Evolutionary conservation across 768 basidiomycete species (phyloP), one percentile per base, ranked within the genome.

Genomic region (Strobilomyces dryophilus): DNA sequence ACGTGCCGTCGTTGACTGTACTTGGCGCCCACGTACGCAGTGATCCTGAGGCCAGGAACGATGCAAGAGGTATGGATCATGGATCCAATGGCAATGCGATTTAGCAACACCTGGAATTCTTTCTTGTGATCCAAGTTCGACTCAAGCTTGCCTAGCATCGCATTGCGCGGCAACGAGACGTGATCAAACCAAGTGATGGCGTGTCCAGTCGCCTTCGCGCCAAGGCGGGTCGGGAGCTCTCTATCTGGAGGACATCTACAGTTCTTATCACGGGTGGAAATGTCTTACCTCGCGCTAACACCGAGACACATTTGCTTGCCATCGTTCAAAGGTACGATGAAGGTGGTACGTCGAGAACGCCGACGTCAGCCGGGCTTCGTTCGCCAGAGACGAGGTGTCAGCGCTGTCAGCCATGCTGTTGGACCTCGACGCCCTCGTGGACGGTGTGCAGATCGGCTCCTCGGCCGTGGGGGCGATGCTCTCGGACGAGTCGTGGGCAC

Each of bases 341-440:
- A 47, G 24, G 35, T 46, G 45, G 45, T 46, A 46, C 45, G 24
- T 46, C 12, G 45, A 46, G 45, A 46, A 46, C 18, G 14, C 45
- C n/a, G 15, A 17, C 8, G 15, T 34, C 7, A 46, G 32, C 45
- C 45, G 45, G 20, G 8, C 15, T 32, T 32, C 45, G 14, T 46
- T 46, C 10, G 45, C 45, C n/a, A 46, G 20, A 24, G 45, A 46
- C n/a, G 45, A 46, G 21, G 45, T 46, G 10, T 32, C 45, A 5
- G 45, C 45, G 45, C 45, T 46, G 15, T 46, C 45, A 4, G 45
- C 32, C 14, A 32, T 46, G 14, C 15, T 35, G 5, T 18, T 32
- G 32, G 45, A 46, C 21, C 45, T 46, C 9, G 45, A 46, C 10
- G 14, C 32, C 8, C 45, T 46, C 6, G 32, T 46, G 45, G 45